Evolutionary conservation across 257 asterid species (phyloP), one percentile per base, ranked within the genome.

Genomic region (Solanum gracilifrons): DNA sequence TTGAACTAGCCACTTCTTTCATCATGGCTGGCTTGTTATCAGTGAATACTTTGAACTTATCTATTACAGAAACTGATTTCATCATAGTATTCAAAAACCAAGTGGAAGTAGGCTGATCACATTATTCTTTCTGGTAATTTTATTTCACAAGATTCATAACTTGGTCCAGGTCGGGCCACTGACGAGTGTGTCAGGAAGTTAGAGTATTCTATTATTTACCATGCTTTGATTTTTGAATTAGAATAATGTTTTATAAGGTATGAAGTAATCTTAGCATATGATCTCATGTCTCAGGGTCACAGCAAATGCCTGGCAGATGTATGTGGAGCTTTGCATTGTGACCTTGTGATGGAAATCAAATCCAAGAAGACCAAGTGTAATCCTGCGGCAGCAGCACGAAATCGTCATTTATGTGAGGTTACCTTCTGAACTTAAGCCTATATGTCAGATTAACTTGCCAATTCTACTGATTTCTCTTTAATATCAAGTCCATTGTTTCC

Each of bases 261-360:
- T 79, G 71, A 80, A 35, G 13, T 85, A 64, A 48, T 74, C 87
- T 62, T 84, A 46, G 84, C 29, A 46, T 60, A 76, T 77, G 35
- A 76, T 86, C 85, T 87, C 71, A 79, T 90, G 87, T 76, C 80
- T 82, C 94, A 96, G 99, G 93, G 88, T 89, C 92, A 90, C 41
- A 90, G 97, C 90, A 96, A 94, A 92, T 96, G 99, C 95, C 91
- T 96, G 93, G 99, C 99, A 80, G 97, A 96, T 90, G 87, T 94
- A 85, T 96, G 99, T 43, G 98, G 98, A 85, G 98, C 99, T 55
- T 87, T 96, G 91, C 99, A 96, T 92, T 96, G 99, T 90, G 99
- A 96, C 89, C 90, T 88, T 11, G 89, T 91, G 90, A 88, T 91
- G 82, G 93, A 89, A 77, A 66, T 94, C 58, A 92, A 90, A 88